Evolutionary conservation across 306 rosid genomes (phyloP), one percentile per base, ranked within the genome.

Genomic region (Begonia loranthoides): DNA sequence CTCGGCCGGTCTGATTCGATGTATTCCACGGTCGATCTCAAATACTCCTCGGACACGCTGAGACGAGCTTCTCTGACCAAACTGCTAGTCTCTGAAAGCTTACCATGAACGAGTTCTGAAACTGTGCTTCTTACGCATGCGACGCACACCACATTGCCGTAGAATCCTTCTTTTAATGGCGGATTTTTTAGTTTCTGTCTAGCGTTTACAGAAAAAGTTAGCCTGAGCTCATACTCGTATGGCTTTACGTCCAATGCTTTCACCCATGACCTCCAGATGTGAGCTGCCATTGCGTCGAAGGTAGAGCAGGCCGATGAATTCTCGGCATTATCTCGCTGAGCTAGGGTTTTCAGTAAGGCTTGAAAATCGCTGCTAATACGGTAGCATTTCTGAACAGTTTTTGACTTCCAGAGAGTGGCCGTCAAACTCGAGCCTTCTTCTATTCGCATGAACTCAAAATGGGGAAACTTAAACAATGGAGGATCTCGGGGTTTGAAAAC

Each of bases 191-290:
- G 81, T 63, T 80, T 86, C 14, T 43, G 78, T 3, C 95, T 56
- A 2, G 84, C 82, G 38, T 86, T 86, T 58, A 79, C 94, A 0
- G 95, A 83, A 67, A 90, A 90, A 1, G 94, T 82, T 11, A 86
- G 52, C 76, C 99, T 68, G 1, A 90, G 87, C 12, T 63, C 66
- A 52, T 74, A 76, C 53, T 80, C 82, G 11, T 64, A 44, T 13
- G 95, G 95, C 45, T 63, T 86, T 0, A 90, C 92, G 16, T 86
- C 82, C 9, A 90, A 79, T 14, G 99, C 99, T 28, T 73, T 79
- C 21, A 83, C 95, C 95, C 94, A 86, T 9, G 96, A 80, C 43
- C 94, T 72, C 96, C 99, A 92, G 24, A 92, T 58, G 53, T 83
- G 96, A 15, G 93, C 96, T 0, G 94, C 79, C 79, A 83, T 86